Conservation (phyloP, 768 basidiomycete genomes). For the Hysterangium stoloniferum region DNA sequence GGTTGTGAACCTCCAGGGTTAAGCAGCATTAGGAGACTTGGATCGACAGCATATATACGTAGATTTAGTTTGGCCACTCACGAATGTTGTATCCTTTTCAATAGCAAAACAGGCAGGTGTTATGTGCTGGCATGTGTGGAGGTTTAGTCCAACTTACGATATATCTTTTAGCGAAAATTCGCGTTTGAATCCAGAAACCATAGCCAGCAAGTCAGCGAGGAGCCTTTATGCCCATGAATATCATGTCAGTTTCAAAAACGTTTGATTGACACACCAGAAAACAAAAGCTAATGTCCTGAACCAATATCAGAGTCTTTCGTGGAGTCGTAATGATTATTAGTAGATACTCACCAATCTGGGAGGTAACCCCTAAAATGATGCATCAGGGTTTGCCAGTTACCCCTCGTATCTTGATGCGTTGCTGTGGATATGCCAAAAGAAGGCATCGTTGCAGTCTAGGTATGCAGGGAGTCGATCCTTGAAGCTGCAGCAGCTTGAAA, state of each 20-base stretch:
- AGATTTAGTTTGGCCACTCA: constrained; percentile 19
- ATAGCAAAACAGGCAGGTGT: neutral
- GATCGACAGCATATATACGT: constrained; percentile 1
- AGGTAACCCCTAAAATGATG: constrained; percentile 57
- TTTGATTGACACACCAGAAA: constrained; percentile 54
- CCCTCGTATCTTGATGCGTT: no score
- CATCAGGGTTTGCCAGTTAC: no score
- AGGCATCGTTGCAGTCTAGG: no score
- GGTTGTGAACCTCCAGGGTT: constrained; percentile 44
- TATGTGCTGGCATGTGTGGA: constrained; percentile 15
- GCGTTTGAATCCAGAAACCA: constrained; percentile 63
- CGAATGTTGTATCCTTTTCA: constrained; percentile 31
- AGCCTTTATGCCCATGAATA: constrained; percentile 39
- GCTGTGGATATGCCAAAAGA: no score
- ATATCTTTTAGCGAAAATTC: constrained; percentile 74
- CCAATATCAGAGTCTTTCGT: neutral
- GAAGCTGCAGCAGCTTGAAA: no score
- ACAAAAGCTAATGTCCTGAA: constrained; percentile 59
- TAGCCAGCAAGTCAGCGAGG: constrained; percentile 31
- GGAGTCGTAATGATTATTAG: neutral
- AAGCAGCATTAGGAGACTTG: constrained; percentile 30
- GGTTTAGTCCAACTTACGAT: constrained; percentile 42
- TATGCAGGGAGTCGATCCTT: no score
- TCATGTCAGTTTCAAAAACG: no score
- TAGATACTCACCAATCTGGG: constrained; percentile 64